Conservation (phyloP, 257 asterid species). For the Knoxia roxburghii region DNA sequence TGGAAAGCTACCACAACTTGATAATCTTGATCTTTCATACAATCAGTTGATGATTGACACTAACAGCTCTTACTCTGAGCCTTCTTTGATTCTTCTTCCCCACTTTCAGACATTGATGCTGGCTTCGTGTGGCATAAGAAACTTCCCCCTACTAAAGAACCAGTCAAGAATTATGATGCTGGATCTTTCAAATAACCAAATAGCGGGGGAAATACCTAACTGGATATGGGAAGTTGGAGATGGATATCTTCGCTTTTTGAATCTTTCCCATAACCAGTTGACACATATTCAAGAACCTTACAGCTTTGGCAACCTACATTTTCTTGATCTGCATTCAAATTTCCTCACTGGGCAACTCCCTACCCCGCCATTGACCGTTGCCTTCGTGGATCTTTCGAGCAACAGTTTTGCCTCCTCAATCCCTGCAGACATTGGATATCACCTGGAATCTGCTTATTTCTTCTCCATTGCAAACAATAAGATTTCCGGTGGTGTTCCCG, state of each 20-base stretch:
- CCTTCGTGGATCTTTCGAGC: conserved; percentile 25
- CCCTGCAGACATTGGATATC: conserved; percentile 23
- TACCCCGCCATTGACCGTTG: conserved; percentile 17
- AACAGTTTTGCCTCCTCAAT: conserved; percentile 21
- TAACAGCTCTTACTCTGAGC: background rate
- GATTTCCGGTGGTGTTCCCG: conserved; percentile 40
- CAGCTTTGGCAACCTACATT: conserved; percentile 15
- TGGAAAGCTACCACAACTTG: conserved; percentile 1
- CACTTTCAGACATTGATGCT: conserved; percentile 19
- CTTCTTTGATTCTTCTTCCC: conserved; percentile 21
- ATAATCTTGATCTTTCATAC: conserved; percentile 21
- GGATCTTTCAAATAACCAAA: conserved; percentile 44
- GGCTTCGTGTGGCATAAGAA: conserved; percentile 51
- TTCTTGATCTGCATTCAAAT: conserved; percentile 49
- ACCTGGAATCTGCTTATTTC: background rate
- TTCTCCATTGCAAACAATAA: conserved; percentile 46
- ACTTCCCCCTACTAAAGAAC: conserved; percentile 36
- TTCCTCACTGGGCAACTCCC: conserved; percentile 33
- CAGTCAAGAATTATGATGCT: conserved; percentile 32
- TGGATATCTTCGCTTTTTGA: conserved; percentile 24
- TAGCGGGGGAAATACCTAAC: conserved; percentile 48
- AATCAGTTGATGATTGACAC: conserved; percentile 22
- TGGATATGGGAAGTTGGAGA: conserved; percentile 47
- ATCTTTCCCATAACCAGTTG: conserved; percentile 47
- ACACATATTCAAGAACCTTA: conserved; percentile 41